Evolutionary conservation across 257 asterid species (phyloP), one percentile per base, ranked within the genome.

Genomic region (Solanum chiquidenum): DNA sequence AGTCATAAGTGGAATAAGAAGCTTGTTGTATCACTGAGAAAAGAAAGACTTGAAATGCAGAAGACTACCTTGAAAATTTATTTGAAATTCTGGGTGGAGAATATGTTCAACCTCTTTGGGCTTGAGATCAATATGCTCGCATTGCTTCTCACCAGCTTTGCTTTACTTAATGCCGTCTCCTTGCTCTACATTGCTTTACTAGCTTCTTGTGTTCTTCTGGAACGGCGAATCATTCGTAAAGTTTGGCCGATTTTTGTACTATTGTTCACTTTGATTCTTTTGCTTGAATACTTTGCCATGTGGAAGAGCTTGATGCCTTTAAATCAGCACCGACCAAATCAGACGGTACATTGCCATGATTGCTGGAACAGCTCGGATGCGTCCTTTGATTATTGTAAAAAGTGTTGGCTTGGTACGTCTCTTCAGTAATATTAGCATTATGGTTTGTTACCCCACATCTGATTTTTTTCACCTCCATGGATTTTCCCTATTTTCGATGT

Each of bases 41-140:
- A 93, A 89, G 99, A 97, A 93, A 95, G 99, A 88, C 94, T 94
- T 90, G 98, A 93, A 87, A 93, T 93, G 93, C 99, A 97, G 90
- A 96, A 94, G 93, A 90, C 93, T 49, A 94, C 97, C 42, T 90
- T 97, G 58, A 95, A 94, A 93, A 94, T 95, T 73, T 97, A 97
- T 90, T 91, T 97, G 92, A 97, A 93, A 92, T 97, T 94, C 92
- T 96, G 99, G 99, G 91, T 92, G 73, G 99, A 97, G 91, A 97
- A 97, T 91, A 91, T 97, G 98, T 97, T 95, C 92, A 97, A 94
- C 89, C 98, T 97, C 86, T 95, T 95, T 87, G 99, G 99, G 88
- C 99, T 97, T 87, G 99, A 97, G 96, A 96, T 97, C 89, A 96
- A 94, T 89, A 97, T 97, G 99, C 89, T 95, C 33, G 97, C 93